Evolutionary conservation across 305 asterid genomes (phyloP).

Genomic region (Rubia peregrina): DNA sequence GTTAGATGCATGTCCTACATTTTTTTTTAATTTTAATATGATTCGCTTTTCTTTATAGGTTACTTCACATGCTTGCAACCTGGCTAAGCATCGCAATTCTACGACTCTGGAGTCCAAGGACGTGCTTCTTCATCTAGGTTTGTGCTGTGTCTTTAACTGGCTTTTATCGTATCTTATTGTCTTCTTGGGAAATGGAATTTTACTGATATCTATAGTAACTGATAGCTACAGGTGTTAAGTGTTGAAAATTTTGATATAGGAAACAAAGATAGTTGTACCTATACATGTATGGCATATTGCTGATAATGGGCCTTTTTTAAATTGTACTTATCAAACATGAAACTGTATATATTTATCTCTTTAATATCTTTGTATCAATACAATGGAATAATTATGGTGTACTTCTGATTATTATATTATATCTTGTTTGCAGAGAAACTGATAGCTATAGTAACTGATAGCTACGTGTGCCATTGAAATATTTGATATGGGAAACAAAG

Average conservation of each 20-base stretch:
- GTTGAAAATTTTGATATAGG: not conserved
- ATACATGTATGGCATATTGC: not conserved
- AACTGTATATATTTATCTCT: not conserved
- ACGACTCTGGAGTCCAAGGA: constrained; percentile 89
- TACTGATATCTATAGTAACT: not conserved
- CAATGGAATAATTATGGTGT: not conserved
- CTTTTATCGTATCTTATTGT: not conserved
- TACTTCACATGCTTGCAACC: constrained; percentile 68
- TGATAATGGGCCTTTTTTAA: not conserved
- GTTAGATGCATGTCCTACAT: constrained; percentile 11
- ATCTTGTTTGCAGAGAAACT: constrained; percentile 62
- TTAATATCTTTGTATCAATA: not conserved
- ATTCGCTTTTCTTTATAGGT: constrained; percentile 41
- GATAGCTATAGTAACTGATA: not conserved
- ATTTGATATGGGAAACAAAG: not conserved
- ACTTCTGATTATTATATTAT: not conserved
- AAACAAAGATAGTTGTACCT: not conserved
- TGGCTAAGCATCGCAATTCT: constrained; percentile 96
- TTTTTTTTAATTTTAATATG: constrained; percentile 6
- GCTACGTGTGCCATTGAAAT: not conserved
- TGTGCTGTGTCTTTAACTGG: constrained; percentile 26
- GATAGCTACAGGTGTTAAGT: not conserved
- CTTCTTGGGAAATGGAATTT: not conserved
- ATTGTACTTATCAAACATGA: not conserved
- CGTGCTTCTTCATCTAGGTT: constrained; percentile 87